phyloP scores from a whole-genome alignment of 257 asterid genomes.

The Dorcoceras hygrometricum region DNA sequence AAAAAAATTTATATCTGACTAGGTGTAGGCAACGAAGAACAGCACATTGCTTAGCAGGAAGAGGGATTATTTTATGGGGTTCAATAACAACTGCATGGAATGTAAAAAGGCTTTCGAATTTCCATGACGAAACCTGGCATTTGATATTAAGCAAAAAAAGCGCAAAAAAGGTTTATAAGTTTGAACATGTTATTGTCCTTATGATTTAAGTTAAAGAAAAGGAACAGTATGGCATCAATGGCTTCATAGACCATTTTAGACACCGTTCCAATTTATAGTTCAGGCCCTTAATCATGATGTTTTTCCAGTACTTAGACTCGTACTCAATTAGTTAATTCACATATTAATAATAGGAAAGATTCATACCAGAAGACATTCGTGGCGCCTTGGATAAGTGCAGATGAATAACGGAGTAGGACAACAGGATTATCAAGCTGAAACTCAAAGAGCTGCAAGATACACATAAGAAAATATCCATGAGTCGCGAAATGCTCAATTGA shows the following conservation, averaged over 20 bases:
- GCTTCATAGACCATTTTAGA: background rate
- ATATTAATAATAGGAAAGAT: conserved; percentile 20
- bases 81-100: background rate
- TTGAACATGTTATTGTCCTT: background rate
- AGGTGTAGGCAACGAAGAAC: too few species aligned
- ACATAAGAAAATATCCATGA: conserved; percentile 11
- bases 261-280: background rate
- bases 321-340: conserved; percentile 9
- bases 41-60: background rate
- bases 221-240: background rate
- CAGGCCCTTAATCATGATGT: background rate
- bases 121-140: background rate
- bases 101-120: background rate
- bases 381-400: conserved; percentile 97
- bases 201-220: background rate
- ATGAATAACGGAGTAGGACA: conserved; percentile 76
- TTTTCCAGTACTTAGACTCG: conserved; percentile 5
- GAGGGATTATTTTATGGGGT: background rate
- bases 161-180: background rate
- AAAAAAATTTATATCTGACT: too few species aligned
- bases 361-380: conserved; percentile 94
- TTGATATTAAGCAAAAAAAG: background rate
- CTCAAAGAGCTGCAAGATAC: conserved; percentile 71
- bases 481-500: conserved; percentile 5
- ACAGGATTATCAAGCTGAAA: conserved; percentile 73